These are phyloP conservation scores for Sphenostylis stenocarpa DNA, from an alignment of 306 rosid genomes.

Conservation along the genomic window DNA sequence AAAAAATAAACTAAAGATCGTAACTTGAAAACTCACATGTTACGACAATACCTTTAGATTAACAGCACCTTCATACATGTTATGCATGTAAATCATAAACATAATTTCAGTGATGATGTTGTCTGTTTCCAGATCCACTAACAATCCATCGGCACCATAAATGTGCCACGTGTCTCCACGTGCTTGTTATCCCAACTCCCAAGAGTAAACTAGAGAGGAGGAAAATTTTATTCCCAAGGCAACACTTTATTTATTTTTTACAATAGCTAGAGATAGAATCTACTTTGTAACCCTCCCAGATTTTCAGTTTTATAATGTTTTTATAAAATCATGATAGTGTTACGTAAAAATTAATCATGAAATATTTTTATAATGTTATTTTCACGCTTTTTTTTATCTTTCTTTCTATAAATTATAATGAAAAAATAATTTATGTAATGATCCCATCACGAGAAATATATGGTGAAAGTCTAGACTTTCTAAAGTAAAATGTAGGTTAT, in stretches of 20 bases:
- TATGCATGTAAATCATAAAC: neutral
- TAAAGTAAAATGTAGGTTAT: neutral
- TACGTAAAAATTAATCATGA: no score
- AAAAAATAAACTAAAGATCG: no score
- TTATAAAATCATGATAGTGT: no score
- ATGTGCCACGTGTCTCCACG: slow-evolving; percentile 24
- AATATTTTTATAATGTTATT: no score
- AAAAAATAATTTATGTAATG: neutral
- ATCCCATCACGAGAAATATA: neutral
- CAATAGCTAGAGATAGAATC: neutral
- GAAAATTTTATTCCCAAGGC: neutral
- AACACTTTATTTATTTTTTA: neutral
- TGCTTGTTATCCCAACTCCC: neutral
- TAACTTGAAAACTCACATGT: no score
- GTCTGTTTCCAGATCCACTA: neutral
- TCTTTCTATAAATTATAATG: no score
- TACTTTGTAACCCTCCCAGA: neutral
- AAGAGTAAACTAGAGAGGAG: neutral
- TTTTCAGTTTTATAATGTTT: no score
- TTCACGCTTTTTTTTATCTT: no score
- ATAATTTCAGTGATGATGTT: neutral
- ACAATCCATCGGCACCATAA: neutral
- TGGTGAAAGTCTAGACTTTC: neutral
- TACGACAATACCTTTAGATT: no score
- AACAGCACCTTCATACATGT: neutral